These are phyloP conservation scores for Leonotis leonurus DNA, from an alignment of 257 asterid genomes.

Conservation along the genomic window DNA sequence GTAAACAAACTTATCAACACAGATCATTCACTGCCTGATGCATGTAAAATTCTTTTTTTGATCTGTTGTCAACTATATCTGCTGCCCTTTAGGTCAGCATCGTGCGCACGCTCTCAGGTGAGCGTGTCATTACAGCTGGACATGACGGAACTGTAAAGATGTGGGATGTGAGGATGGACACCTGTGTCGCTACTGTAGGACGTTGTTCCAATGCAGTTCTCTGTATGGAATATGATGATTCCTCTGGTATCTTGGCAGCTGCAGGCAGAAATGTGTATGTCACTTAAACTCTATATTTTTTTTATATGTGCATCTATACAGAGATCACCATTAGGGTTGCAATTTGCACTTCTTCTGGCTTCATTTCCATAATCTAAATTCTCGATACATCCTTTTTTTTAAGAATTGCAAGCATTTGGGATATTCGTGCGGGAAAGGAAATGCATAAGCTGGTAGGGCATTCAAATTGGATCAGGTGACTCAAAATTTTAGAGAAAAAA, in stretches of 20 bases:
- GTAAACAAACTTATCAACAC: too few relatives aligned
- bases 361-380: constrained; percentile 23
- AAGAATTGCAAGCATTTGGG: constrained; percentile 87
- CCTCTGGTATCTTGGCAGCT: constrained; percentile 85
- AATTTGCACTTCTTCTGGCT: constrained; percentile 14
- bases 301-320: constrained; percentile 6
- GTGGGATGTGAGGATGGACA: constrained; percentile 99
- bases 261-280: constrained; percentile 93
- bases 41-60: not conserved
- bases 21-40: not conserved
- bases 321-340: not conserved
- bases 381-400: constrained; percentile 17
- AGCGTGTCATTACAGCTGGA: constrained; percentile 94
- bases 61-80: not conserved
- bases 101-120: constrained; percentile 93
- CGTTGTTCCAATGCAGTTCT: constrained; percentile 89
- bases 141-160: constrained; percentile 97
- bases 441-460: constrained; percentile 95
- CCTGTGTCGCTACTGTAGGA: constrained; percentile 98
- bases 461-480: constrained; percentile 88
- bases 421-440: constrained; percentile 82
- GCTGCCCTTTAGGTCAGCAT: constrained; percentile 62
- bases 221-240: constrained; percentile 91
- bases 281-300: constrained; percentile 1
- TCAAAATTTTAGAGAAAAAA: constrained; percentile 8